Percentiles rank a stretch among this genome's conserved stretches.
phyloP scores from a whole-genome alignment of 805 yeast species.

The Saturnispora galanensis region DNA sequence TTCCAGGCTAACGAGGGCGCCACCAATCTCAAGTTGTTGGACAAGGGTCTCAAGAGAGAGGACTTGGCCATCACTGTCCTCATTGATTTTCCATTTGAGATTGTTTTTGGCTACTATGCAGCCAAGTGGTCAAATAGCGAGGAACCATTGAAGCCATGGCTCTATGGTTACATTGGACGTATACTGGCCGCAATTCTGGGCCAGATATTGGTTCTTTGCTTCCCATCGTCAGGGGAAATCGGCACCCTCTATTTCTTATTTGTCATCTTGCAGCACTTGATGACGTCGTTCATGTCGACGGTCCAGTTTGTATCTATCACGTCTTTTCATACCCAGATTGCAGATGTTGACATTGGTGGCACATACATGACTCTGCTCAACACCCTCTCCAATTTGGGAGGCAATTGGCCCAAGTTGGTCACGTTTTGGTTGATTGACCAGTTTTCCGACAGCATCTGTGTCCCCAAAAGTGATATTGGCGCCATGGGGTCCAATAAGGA shows the following conservation, averaged over 20 bases:
- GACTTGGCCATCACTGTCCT: constrained; percentile 87
- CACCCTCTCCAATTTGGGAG: constrained; percentile 88
- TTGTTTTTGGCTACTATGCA: constrained; percentile 89
- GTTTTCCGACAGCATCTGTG: constrained; percentile 60
- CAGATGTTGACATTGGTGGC: constrained; percentile 94
- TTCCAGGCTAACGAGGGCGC: constrained; percentile 96
- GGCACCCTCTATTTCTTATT: constrained; percentile 48
- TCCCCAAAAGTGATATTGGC: constrained; percentile 13
- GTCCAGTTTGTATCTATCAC: constrained; percentile 90
- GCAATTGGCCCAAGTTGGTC: constrained; percentile 93
- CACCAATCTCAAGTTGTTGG: constrained; percentile 81
- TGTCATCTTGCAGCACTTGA: constrained; percentile 72
- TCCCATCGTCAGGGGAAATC: constrained; percentile 50
- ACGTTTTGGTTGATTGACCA: constrained; percentile 72
- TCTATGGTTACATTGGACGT: constrained; percentile 77
- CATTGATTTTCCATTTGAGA: constrained; percentile 93
- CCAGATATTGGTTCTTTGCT: constrained; percentile 57
- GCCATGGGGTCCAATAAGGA: constrained; percentile 1
- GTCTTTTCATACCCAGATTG: constrained; percentile 91
- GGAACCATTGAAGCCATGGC: constrained; percentile 79
- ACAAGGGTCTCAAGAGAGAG: constrained; percentile 86
- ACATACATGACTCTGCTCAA: constrained; percentile 96
- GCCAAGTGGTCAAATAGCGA: constrained; percentile 87
- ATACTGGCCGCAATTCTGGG: constrained; percentile 67
- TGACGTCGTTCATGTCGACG: constrained; percentile 88